Base-by-base conservation (phyloP, 495 filamentous ascomycete species). In the Daldinia concentrica region DNA sequence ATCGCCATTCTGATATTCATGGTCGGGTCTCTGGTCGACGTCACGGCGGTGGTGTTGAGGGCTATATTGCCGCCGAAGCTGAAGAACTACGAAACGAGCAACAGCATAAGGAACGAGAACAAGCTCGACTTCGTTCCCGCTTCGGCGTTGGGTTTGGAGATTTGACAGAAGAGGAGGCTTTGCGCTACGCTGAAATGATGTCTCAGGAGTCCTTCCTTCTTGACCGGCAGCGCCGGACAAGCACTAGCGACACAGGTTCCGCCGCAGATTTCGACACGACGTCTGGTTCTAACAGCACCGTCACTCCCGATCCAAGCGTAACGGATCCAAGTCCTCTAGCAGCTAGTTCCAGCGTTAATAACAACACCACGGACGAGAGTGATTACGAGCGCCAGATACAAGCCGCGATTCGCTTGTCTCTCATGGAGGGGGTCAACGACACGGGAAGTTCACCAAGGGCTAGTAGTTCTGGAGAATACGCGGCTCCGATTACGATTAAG, bases 111-210 rank as follows among this genome's bases (percentile, higher is more conserved):
- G 75, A 78, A 22, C 82, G 86, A 24, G 86, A 87, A 39, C 86
- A 90, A 59, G 89, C 93, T 68, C 86, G 87, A 37, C 85, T 97
- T 37, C 90, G 88, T 15, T 88, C 88, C 26, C 87, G 96, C 37
- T 96, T 98, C 71, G 93, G 93, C 8, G 83, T 93, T 14, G 93
- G 94, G 62, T 77, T 95, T 4, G 86, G 91, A 9, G 93, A 91
- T 12, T 82, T 94, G 17, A 93, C 83, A 58, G 94, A 98, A 74
- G 94, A 98, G 67, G 93, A 99, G 74, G 87, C 95, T 43, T 69
- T 99, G 32, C 91, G 89, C 12, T 99, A 98, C 78, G 95, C 95
- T 2, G 89, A 90, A 59, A 87, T 98, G 83, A 80, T 99, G 19
- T 97, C 93, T 54, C 86, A 95, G 72, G 96, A 99, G 78, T 80